Base-by-base conservation (phyloP, 163 green algal species). In the Trebouxia gelatinosa region DNA sequence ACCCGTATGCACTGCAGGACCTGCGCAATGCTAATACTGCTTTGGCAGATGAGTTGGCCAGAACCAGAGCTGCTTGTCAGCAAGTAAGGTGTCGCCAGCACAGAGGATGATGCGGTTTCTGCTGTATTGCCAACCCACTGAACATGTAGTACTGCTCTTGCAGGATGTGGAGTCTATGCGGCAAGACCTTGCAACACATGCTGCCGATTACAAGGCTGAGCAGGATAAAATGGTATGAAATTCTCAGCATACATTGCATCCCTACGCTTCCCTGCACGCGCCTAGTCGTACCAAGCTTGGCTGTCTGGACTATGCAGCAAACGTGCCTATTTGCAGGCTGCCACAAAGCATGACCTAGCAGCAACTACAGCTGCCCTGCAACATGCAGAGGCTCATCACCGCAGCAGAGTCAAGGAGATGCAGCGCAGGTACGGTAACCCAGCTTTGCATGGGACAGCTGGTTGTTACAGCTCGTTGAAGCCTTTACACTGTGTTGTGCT, bases 381-480 rank as follows among this genome's bases (percentile, higher is more conserved):
- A 54, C 64, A 78, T 38, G 34, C 48, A 9, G 77, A 82, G n/a
- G 28, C 23, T 17, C 46, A 50, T 21, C 66, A 78, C 35, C 65
- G 71, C 46, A 74, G 43, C 17, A 50, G 66, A 5, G 72, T 82
- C 3, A 78, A 65, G 39, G 77, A 82, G 54, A 54, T 82, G 38
- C 77, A 82, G 37, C 70, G 61, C 28, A 78, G 67, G 77, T 78
- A 34, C 19, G 26, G 68, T 59, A 38, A 62, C 17, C 21, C 48
- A 59, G 46, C 23, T 7, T 19, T 59, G 48, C 48, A 3, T 59
- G 48, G 26, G n/a, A n/a, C n/a, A n/a, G n/a, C n/a, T n/a, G n/a
- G n/a, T n/a, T n/a, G n/a, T n/a, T n/a, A n/a, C n/a, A n/a, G n/a
- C n/a, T n/a, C n/a, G n/a, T n/a, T n/a, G n/a, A n/a, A n/a, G n/a